Base-by-base conservation (phyloP, 1,139 yeast species). In the Yamadazyma conglobata region DNA sequence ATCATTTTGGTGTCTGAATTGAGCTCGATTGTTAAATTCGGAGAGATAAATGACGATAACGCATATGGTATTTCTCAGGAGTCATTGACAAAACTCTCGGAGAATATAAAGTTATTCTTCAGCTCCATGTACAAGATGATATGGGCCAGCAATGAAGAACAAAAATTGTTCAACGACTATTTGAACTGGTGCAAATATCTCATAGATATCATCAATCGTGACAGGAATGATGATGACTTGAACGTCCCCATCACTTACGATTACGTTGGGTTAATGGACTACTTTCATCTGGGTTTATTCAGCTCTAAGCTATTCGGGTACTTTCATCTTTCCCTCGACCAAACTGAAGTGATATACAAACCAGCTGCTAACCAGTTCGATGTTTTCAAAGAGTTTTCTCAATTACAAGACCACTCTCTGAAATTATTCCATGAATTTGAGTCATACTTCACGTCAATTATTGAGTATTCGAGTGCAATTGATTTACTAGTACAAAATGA, bases 91-190 rank as follows among this genome's bases (percentile, higher is more conserved):
- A 27, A 33, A 0, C 44, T 70, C 3, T 52, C 66, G 1, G 45
- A 42, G 1, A 35, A 48, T 1, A 54, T 67, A 0, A 56, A 68
- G 21, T 31, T 33, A 2, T 45, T 67, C 11, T 42, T 77, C 17
- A 62, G 66, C 37, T 27, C 43, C 9, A 47, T 65, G 3, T 70
- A 70, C 44, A 53, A 53, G 15, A 54, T 63, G 17, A 60, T 77
- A 22, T 60, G 77, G 67, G 65, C 60, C 19, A 42, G 75, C 14
- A 71, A 73, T 42, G 65, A 67, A 20, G 85, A 79, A 38, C 77
- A 71, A 39, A 60, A 61, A 24, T 49, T 64, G 21, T 79, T 77
- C 52, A 66, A 64, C 28, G 60, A 70, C 22, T 78, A 74, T 39
- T 51, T 76, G 11, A 53, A 60, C 4, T 79, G 82, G 81, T 36